Conservation (phyloP, 1,139 yeast species). For the Suhomyces ambrosiae region DNA sequence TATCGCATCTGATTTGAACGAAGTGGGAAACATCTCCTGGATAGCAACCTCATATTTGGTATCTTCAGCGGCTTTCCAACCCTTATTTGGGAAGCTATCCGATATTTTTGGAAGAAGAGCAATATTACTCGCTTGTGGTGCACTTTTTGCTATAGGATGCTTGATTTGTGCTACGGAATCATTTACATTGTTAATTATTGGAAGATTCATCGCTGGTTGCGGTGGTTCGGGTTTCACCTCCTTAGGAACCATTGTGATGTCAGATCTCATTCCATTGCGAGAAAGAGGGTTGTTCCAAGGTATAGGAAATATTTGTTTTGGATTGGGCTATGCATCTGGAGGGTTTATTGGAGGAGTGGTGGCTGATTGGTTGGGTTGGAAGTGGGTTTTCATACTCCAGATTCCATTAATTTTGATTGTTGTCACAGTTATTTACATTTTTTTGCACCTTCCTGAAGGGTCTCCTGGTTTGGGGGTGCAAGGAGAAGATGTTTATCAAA, state of each 20-base stretch:
- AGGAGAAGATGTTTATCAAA: slow-evolving; percentile 43
- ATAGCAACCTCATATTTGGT: slow-evolving; percentile 47
- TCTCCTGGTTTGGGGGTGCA: slow-evolving; percentile 48
- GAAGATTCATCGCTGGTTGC: slow-evolving; percentile 55
- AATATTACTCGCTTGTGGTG: slow-evolving; percentile 37
- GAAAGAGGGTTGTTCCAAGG: slow-evolving; percentile 59
- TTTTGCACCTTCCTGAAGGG: slow-evolving; percentile 49
- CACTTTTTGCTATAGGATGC: slow-evolving; percentile 44
- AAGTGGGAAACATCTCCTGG: slow-evolving; percentile 47
- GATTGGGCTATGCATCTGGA: slow-evolving; percentile 71
- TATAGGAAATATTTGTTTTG: slow-evolving; percentile 62
- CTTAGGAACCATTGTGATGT: slow-evolving; percentile 52
- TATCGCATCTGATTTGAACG: slow-evolving; percentile 47
- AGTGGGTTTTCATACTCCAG: slow-evolving; percentile 56
- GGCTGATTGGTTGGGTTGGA: slow-evolving; percentile 79
- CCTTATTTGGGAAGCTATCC: slow-evolving; percentile 80
- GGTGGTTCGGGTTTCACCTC: slow-evolving; percentile 62
- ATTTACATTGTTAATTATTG: slow-evolving; percentile 55
- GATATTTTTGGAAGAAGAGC: slow-evolving; percentile 81
- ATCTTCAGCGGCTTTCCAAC: slow-evolving; percentile 54
- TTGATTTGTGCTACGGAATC: slow-evolving; percentile 43
- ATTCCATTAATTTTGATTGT: slow-evolving; percentile 65
- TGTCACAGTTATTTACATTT: slow-evolving; percentile 39
- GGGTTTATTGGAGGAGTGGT: slow-evolving; percentile 70
- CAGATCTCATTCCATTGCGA: slow-evolving; percentile 54